Conservation (phyloP, 2,329 filamentous ascomycete genomes). For the Diaporthe sp. region DNA sequence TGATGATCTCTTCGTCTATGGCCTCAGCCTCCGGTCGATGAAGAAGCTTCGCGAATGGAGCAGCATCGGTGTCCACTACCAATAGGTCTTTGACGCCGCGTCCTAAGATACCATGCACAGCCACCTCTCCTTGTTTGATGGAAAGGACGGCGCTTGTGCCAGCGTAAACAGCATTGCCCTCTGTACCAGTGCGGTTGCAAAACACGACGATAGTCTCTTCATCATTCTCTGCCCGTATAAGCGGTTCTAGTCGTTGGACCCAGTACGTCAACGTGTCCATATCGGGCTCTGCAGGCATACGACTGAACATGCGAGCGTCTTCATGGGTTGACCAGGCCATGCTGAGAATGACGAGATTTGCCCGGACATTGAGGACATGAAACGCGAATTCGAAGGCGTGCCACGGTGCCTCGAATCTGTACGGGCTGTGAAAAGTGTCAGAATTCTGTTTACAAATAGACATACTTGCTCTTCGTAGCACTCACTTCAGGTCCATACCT, state of each 20-base stretch:
- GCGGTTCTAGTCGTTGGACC: constrained; percentile 71
- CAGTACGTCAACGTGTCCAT: constrained; percentile 76
- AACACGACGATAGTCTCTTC: constrained; percentile 71
- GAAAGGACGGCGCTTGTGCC: constrained; percentile 73
- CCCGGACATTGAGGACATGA: constrained; percentile 67
- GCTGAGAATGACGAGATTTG: constrained; percentile 75
- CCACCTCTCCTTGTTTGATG: constrained; percentile 68
- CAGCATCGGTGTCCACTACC: constrained; percentile 65
- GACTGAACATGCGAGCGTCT: constrained; percentile 57
- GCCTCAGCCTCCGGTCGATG: constrained; percentile 42
- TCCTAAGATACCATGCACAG: constrained; percentile 71
- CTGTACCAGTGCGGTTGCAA: constrained; percentile 72
- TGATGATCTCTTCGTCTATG: too few relatives aligned
- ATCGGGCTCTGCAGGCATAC: constrained; percentile 62
- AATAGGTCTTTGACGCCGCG: constrained; percentile 72
- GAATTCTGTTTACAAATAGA: too few relatives aligned
- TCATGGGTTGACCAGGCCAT: constrained; percentile 80
- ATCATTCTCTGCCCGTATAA: constrained; percentile 56
- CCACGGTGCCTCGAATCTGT: constrained; percentile 64
- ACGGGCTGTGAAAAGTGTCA: constrained; percentile 69
- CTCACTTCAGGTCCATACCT: constrained; percentile 69
- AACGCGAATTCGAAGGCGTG: constrained; percentile 63
- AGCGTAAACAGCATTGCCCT: constrained; percentile 71
- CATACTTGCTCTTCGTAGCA: too few relatives aligned
- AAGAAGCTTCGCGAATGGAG: constrained; percentile 51